Conservation (phyloP, 2,329 filamentous ascomycete species). For the Colletotrichum sidae region DNA sequence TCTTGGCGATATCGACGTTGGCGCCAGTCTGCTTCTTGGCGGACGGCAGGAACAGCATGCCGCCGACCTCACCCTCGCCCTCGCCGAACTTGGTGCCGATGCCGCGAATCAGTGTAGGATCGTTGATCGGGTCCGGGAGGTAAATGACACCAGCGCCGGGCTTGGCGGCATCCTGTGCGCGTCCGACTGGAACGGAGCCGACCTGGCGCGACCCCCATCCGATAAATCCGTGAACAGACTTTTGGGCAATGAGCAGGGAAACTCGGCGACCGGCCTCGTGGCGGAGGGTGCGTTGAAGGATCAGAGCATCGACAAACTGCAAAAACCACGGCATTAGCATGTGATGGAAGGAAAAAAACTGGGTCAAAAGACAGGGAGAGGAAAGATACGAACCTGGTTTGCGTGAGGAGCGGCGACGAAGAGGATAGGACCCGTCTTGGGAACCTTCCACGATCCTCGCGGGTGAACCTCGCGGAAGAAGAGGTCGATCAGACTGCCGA, state of each 20-base stretch:
- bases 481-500: conserved; percentile 88
- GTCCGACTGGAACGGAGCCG: conserved; percentile 91
- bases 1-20: conserved; percentile 85
- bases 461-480: conserved; percentile 99
- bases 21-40: conserved; percentile 81
- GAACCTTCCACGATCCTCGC: conserved; percentile 93
- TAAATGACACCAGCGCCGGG: conserved; percentile 84
- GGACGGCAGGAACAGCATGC: conserved; percentile 87
- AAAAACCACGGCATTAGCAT: conserved; percentile 29
- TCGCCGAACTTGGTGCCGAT: conserved; percentile 85
- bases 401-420: conserved; percentile 97
- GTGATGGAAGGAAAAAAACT: conserved; percentile 29
- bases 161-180: conserved; percentile 90
- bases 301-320: conserved; percentile 93
- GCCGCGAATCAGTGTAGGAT: conserved; percentile 84
- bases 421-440: conserved; percentile 86
- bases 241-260: conserved; percentile 93
- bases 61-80: conserved; percentile 77
- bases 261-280: conserved; percentile 89
- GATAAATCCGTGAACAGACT: conserved; percentile 94
- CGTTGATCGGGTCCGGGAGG: conserved; percentile 86
- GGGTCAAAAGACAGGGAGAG: conserved; percentile 18
- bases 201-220: conserved; percentile 87
- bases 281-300: conserved; percentile 90
- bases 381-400: conserved; percentile 74